Base-by-base conservation (phyloP, 129 eudicot species). In the Rutidosis leptorrhynchoides region DNA sequence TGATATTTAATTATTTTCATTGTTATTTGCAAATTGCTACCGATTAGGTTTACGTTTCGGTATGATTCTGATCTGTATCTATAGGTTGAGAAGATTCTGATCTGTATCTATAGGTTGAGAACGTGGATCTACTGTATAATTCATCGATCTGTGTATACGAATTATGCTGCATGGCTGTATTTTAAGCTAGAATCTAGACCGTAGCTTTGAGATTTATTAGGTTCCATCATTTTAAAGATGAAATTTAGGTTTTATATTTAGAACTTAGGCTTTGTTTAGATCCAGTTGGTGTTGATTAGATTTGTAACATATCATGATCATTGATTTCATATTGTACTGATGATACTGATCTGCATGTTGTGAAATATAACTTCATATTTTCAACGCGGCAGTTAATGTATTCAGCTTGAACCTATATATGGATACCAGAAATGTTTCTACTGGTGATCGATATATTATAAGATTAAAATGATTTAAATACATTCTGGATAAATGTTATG, bases 261-360 rank as follows among this genome's bases (percentile, higher is more conserved):
- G 66, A 56, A 56, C 19, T n/a, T 74, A 43, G 51, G 23, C 29
- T 65, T 56, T 58, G 20, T 59, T 67, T 60, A 67, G 79, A 75
- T 75, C 79, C 24, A 46, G 49, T 63, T n/a, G 23, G 21, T 19
- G 21, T 11, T 3, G 2, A 14, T 26, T n/a, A 56, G 10, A 43
- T 27, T 55, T 55, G 66, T n/a, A n/a, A n/a, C n/a, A n/a, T n/a
- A n/a, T n/a, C n/a, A n/a, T n/a, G n/a, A n/a, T n/a, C n/a, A n/a
- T n/a, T n/a, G 40, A 26, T 65, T 54, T 74, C 10, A 56, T 28
- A 23, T 22, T 16, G 22, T 16, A 11, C 54, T 59, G 22, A 22
- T 28, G 58, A 26, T n/a, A n/a, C n/a, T 64, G n/a, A 73, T 37
- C 2, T 64, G 42, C 56, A 37, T 54, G 70, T 63, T 51, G 11